Evolutionary conservation across 805 yeast genomes (phyloP).

Genomic region (Lachancea kluyveri): DNA sequence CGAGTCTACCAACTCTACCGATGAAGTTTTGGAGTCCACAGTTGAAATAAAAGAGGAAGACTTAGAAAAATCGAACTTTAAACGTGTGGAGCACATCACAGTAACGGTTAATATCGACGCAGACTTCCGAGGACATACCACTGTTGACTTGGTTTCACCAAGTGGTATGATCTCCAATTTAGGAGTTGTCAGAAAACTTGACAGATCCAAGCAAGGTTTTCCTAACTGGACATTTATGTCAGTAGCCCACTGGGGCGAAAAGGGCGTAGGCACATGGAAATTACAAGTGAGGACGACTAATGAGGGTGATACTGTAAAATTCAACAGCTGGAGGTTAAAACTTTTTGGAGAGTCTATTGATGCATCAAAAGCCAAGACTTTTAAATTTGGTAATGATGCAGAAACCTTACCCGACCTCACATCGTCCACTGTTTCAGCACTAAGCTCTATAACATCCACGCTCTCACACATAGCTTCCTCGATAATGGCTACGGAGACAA

Average conservation of each 20-base stretch:
- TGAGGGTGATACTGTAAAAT: conserved; percentile 33
- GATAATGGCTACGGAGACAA: not conserved
- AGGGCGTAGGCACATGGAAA: conserved; percentile 80
- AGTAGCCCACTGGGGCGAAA: conserved; percentile 99
- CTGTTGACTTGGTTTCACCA: conserved; percentile 67
- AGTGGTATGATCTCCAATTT: conserved; percentile 64
- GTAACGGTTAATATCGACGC: conserved; percentile 69
- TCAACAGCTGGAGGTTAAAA: conserved; percentile 69
- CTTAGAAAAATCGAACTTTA: conserved; percentile 52
- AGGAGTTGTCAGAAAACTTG: conserved; percentile 61
- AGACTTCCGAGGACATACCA: conserved; percentile 60
- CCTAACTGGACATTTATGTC: conserved; percentile 87
- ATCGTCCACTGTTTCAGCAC: not conserved
- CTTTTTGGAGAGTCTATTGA: conserved; percentile 79
- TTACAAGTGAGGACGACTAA: conserved; percentile 50
- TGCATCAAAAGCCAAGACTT: conserved; percentile 52
- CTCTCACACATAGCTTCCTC: too few species aligned
- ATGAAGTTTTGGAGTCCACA: conserved; percentile 29
- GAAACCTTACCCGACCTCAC: conserved; percentile 8
- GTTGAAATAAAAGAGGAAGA: conserved; percentile 43
- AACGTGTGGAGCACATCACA: conserved; percentile 78
- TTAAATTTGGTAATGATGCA: conserved; percentile 37
- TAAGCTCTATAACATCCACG: too few species aligned
- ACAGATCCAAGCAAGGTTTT: conserved; percentile 54
- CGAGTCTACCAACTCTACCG: conserved; percentile 18